Evolutionary conservation across 768 basidiomycete species (phyloP), one percentile per base, ranked within the genome.

Genomic region (Hypholoma sublateritium): DNA sequence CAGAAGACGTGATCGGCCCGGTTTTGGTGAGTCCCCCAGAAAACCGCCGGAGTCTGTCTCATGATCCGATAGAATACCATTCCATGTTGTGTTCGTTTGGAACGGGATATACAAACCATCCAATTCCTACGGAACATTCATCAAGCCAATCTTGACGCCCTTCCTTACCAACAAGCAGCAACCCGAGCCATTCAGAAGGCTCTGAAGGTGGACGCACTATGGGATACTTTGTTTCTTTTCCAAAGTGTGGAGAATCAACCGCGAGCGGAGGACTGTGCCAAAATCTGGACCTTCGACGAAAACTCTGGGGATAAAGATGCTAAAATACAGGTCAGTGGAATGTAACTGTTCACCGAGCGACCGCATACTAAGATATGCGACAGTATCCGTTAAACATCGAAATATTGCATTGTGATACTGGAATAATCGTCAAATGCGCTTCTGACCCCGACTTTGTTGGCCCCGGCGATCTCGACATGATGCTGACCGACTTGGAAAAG

Each of bases 311-410:
- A 65, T 12, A 41, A 53, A 4, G 66, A 65, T 8, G 53, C 59
- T 2, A 63, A 66, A 22, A 67, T 72, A 24, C 72, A 74, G 63
- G 72, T 69, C 28, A 32, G 28, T 32, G 9, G 6, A 56, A 62
- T 57, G 11, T 48, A 9, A n/a, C 46, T 48, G 24, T 19, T 17
- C 54, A 19, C 34, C 9, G 53, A 50, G 11, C 34, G 14, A 25
- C 16, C 16, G 25, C 47, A 24, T 3, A 56, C 37, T 46, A 34
- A 17, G 44, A 22, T n/a, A 21, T 43, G 36, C 32, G 34, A 13
- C 50, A 81, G 80, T 81, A 81, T 57, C 69, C 77, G 3, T 52
- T 80, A 16, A 79, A 78, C 46, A 54, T 79, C 32, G 80, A 80
- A 59, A 60, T 80, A 8, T 63, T 70, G 52, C 73, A 77, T 50